Evolutionary conservation across 1,139 yeast genomes (phyloP).

Genomic region (Sugiyamaella castrensis): DNA sequence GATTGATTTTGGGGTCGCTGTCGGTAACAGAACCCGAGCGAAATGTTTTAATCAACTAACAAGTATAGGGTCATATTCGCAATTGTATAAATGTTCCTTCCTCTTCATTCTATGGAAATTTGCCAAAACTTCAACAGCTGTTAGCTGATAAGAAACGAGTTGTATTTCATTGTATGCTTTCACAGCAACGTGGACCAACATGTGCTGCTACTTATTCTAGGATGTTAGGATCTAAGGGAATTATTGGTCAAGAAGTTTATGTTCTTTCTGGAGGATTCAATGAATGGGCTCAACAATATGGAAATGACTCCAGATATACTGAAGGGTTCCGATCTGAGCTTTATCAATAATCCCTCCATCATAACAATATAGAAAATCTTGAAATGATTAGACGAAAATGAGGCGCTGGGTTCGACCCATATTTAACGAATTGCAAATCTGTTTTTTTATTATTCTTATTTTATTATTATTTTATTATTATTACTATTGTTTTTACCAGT

Average conservation of each 20-base stretch:
- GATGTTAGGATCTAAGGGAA: slow-evolving; percentile 42
- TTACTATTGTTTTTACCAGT: neutral
- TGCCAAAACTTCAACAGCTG: slow-evolving; percentile 45
- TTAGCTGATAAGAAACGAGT: slow-evolving; percentile 49
- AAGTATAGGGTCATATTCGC: slow-evolving; percentile 61
- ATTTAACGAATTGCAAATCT: too few relatives aligned
- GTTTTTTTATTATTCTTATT: neutral
- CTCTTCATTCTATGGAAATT: slow-evolving; percentile 42
- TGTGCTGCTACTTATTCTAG: slow-evolving; percentile 69
- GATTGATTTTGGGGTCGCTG: neutral
- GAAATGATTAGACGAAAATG: too few relatives aligned
- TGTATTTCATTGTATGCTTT: slow-evolving; percentile 85
- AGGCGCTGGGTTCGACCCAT: too few relatives aligned
- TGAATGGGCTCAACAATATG: slow-evolving; percentile 75
- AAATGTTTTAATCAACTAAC: slow-evolving; percentile 10
- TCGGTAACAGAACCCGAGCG: too few relatives aligned
- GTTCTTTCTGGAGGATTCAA: slow-evolving; percentile 82
- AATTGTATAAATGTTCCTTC: slow-evolving; percentile 64
- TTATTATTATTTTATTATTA: neutral
- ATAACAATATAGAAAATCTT: too few relatives aligned
- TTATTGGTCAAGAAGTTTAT: slow-evolving; percentile 52
- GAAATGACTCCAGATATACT: slow-evolving; percentile 62
- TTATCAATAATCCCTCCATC: slow-evolving; percentile 17
- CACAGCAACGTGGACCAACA: slow-evolving; percentile 89
- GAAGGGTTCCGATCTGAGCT: slow-evolving; percentile 41